A percentile compares a stretch with the other conserved stretches of the same genome.
Conservation (phyloP, 371 early-diverging fungal genomes). For the Lichtheimia ramosa region DNA sequence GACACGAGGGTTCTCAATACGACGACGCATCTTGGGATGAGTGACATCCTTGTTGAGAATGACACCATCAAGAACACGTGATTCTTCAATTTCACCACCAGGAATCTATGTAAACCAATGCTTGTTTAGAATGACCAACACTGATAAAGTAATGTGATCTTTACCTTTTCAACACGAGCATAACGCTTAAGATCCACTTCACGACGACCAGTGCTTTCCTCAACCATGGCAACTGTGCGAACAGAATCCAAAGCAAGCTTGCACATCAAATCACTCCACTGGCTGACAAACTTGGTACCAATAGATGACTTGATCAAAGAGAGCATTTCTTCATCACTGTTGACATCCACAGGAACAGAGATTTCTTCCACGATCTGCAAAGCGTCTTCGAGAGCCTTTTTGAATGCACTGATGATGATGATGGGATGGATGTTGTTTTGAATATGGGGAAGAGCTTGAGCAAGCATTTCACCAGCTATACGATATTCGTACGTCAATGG, state of each 20-base stretch:
- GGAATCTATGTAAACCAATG: conserved; percentile 77
- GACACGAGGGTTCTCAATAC: conserved; percentile 98
- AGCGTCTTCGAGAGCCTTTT: conserved; percentile 92
- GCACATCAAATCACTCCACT: conserved; percentile 98
- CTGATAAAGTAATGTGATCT: background rate
- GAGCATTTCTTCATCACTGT: conserved; percentile 87
- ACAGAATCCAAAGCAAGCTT: conserved; percentile 96
- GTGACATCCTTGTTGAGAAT: conserved; percentile 99
- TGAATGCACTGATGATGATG: conserved; percentile 92
- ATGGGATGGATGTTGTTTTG: conserved; percentile 99
- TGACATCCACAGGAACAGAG: conserved; percentile 81
- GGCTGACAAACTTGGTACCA: conserved; percentile 96
- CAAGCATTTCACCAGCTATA: conserved; percentile 95
- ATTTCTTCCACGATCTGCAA: conserved; percentile 83
- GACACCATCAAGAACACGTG: conserved; percentile 97
- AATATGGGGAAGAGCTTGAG: conserved; percentile 89
- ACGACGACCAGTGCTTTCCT: conserved; percentile 67
- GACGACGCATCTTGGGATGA: conserved; percentile 99
- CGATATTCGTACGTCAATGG: background rate
- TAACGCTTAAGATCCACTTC: conserved; percentile 98
- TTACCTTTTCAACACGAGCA: conserved; percentile 96
- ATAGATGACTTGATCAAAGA: conserved; percentile 89
- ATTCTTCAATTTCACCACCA: conserved; percentile 97
- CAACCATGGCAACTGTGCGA: conserved; percentile 81
- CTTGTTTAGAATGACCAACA: no score